Evolutionary conservation across 208 protist genomes (phyloP), one percentile per base, ranked within the genome.

Genomic region (Leishmania turanica): DNA sequence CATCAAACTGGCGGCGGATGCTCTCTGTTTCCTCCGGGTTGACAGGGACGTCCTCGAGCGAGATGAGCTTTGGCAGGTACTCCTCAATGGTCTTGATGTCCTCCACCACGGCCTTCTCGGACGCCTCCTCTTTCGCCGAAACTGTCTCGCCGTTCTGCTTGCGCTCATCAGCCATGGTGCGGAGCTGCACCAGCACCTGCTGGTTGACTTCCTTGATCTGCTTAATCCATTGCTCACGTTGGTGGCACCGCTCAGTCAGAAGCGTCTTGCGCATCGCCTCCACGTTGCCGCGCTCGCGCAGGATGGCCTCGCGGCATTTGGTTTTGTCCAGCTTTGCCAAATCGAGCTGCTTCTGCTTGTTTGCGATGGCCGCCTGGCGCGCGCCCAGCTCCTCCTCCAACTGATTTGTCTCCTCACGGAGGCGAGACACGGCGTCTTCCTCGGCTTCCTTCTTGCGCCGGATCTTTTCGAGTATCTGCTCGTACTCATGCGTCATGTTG

Each of bases 191-290:
- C 49, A 96, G 87, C 34, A 96, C 92, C 87, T 96, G 96, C 65
- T 92, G 87, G 85, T 97, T 97, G 75, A 96, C 94, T 37, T 97
- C 93, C 77, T 92, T 91, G 66, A 98, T 98, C 84, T 97, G 92
- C 79, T 91, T 84, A 54, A 98, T 93, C 94, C 96, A 98, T 88
- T 97, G 92, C 80, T 95, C 84, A 8, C 96, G 90, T 81, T 98
- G 94, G 74, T 88, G 88, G 58, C 89, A 90, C 49, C 96, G 85
- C 73, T 96, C 93, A 19, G 88, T 87, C 74, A 92, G 66, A 17
- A 98, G 87, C 31, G 86, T 91, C 81, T 91, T 90, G 65, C 96
- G 92, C 54, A 91, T 89, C 53, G 89, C 91, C 72, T 96, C 88
- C 45, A 97, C 91, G 47, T 84, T 88, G 64, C 92, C 87, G 49